Base-by-base conservation (phyloP, 2,329 filamentous ascomycete genomes). In the Colletotrichum truncatum region DNA sequence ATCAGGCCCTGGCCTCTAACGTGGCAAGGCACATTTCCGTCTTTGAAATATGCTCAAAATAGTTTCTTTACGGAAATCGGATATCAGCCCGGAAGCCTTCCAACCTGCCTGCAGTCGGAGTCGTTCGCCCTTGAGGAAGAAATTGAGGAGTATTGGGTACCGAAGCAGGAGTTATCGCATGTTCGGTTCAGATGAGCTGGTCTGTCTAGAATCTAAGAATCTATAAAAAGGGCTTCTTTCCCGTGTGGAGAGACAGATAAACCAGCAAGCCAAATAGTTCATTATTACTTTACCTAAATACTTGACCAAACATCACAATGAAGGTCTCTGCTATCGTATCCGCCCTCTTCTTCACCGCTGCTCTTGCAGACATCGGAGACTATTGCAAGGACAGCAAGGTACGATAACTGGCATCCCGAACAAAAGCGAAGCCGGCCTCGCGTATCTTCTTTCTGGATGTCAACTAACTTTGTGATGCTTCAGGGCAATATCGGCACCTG, bases 401-500 rank as follows among this genome's bases (percentile, higher is more conserved):
- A 23, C n/a, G n/a, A n/a, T n/a, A n/a, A n/a, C n/a, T n/a, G n/a
- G n/a, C n/a, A n/a, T n/a, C n/a, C n/a, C n/a, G n/a, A n/a, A n/a
- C n/a, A n/a, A n/a, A n/a, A n/a, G n/a, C n/a, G n/a, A n/a, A n/a
- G n/a, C n/a, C n/a, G n/a, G n/a, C n/a, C n/a, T n/a, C n/a, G n/a
- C n/a, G n/a, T n/a, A n/a, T n/a, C n/a, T n/a, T n/a, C n/a, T n/a
- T n/a, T n/a, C n/a, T n/a, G n/a, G n/a, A n/a, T n/a, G n/a, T 12
- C 16, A 10, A 1, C 18, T 21, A 6, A 28, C 23, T 16, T 21
- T 57, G 6, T 52, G 12, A 4, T 3, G 30, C 25, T 4, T 1
- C 5, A 66, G 64, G 64, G 64, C 18, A 63, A 52, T 46, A 30
- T 51, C 21, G 63, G 59, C 10, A 66, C 63, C 14, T 66, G 63